These are phyloP conservation scores for Trichoderma gracile DNA, from an alignment of 2,329 filamentous ascomycete species.

Conservation along the genomic window DNA sequence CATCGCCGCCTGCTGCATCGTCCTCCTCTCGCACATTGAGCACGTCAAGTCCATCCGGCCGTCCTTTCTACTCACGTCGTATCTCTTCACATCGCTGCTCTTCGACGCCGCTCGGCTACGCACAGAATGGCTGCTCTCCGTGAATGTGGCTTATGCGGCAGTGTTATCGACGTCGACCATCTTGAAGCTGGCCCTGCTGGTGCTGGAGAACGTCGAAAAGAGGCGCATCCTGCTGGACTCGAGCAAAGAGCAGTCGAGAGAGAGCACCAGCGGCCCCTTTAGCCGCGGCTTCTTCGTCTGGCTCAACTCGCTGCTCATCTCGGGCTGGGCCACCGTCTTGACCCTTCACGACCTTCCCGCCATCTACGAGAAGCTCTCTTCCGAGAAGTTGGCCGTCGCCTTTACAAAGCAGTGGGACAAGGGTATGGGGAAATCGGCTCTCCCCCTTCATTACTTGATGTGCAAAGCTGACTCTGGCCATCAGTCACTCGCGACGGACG, in stretches of 20 bases:
- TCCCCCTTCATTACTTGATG: neutral
- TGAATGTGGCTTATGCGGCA: constrained; percentile 32
- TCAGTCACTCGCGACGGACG: constrained; percentile 28
- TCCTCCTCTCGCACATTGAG: constrained; percentile 36
- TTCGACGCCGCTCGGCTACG: constrained; percentile 39
- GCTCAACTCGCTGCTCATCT: constrained; percentile 47
- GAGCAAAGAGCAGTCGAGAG: constrained; percentile 46
- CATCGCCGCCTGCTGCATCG: constrained; percentile 33
- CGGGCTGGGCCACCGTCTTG: constrained; percentile 46
- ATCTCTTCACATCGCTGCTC: constrained; percentile 36
- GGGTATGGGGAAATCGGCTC: constrained; percentile 18
- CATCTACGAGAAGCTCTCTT: constrained; percentile 37
- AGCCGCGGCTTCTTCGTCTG: constrained; percentile 39
- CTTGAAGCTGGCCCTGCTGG: constrained; percentile 33
- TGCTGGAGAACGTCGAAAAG: constrained; percentile 38
- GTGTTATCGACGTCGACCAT: constrained; percentile 31
- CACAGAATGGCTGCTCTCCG: constrained; percentile 38
- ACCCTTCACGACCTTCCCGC: constrained; percentile 35
- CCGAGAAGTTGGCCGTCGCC: constrained; percentile 32
- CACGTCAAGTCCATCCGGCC: constrained; percentile 40
- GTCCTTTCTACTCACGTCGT: constrained; percentile 36
- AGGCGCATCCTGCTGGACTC: constrained; percentile 40
- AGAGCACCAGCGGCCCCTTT: constrained; percentile 48
- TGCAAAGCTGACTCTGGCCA: constrained; percentile 18
- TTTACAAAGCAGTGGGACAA: constrained; percentile 33